A percentile compares a stretch with the other conserved stretches of the same genome.
phyloP scores from a whole-genome alignment of 2,329 filamentous ascomycete genomes.

The Fusarium sp. region DNA sequence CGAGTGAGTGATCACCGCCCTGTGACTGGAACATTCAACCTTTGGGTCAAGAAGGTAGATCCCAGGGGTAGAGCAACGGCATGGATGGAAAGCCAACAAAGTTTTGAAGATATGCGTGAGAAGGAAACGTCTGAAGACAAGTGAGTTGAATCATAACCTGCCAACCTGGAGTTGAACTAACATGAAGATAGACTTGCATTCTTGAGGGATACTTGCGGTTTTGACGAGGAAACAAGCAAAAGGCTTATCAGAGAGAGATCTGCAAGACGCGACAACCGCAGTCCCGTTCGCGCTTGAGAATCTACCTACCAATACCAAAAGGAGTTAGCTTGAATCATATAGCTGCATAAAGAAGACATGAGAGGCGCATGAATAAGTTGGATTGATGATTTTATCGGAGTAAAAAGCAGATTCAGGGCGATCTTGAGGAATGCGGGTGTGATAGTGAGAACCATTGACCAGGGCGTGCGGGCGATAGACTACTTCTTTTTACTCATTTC shows the following conservation, averaged over 20 bases:
- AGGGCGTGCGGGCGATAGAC: slow-evolving; percentile 34
- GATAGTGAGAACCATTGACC: slow-evolving; percentile 22
- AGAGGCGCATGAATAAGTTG: slow-evolving; percentile 31
- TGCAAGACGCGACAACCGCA: slow-evolving; percentile 46
- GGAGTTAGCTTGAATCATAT: not conserved
- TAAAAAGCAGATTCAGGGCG: slow-evolving; percentile 27
- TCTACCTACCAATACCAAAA: slow-evolving; percentile 12
- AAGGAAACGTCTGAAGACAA: slow-evolving; percentile 79
- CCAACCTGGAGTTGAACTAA: slow-evolving; percentile 37
- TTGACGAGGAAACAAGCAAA: slow-evolving; percentile 65
- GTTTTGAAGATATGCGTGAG: slow-evolving; percentile 79
- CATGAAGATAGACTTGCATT: slow-evolving; percentile 60
- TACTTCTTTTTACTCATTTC: slow-evolving; percentile 19
- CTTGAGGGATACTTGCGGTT: slow-evolving; percentile 66
- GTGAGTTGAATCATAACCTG: slow-evolving; percentile 65
- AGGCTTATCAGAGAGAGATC: slow-evolving; percentile 60
- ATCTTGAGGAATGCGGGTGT: slow-evolving; percentile 22
- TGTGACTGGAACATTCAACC: slow-evolving; percentile 85
- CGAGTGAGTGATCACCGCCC: slow-evolving; percentile 92
- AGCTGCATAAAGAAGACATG: slow-evolving; percentile 1
- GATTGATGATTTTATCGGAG: slow-evolving; percentile 37
- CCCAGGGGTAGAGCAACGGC: slow-evolving; percentile 72
- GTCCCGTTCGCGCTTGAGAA: slow-evolving; percentile 44
- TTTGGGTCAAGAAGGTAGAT: slow-evolving; percentile 86
- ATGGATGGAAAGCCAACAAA: slow-evolving; percentile 80